Evolutionary conservation across 1,139 yeast species (phyloP), one percentile per base, ranked within the genome.

Genomic region (Saccharomycopsis hybrid): DNA sequence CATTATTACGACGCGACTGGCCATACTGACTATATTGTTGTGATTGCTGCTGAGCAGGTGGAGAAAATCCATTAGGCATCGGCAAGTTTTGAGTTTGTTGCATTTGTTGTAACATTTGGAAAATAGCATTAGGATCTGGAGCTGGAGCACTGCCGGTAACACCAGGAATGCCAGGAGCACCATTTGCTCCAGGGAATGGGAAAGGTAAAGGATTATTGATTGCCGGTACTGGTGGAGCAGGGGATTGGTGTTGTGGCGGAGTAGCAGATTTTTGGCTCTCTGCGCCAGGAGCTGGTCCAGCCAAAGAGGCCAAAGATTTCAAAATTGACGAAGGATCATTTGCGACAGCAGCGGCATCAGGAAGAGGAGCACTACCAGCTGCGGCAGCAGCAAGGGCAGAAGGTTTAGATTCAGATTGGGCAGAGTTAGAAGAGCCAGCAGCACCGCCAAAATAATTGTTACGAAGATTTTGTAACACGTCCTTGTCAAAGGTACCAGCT

Each of bases 401-500:
- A 30, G 38, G 3, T 47, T 18, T 30, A 39, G 38, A 25, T 48
- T 8, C 5, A 24, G 13, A 36, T 2, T 39, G 11, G 9, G 46
- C 7, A 9, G 40, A 29, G 37, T 29, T 27, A n/a, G 46, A 43
- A 33, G 40, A 33, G 11, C n/a, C 28, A 24, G 24, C 32, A 11
- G 25, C 29, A n/a, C n/a, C 29, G 46, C 72, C 70, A 60, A 81
- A 82, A 65, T 78, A 79, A 60, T 77, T 80, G n/a, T 70, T 65
- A 63, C 82, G 78, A 52, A 86, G 75, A 27, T 74, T 65, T 49
- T 73, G 67, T 54, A 90, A 70, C 39, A 74, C 69, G 43, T 73
- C 73, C 42, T 76, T 74, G 49, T 74, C 72, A 66, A 92, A 92
- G 13, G 96, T 85, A 47, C 79, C 81, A 36, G 92, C 85, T 58